Base-by-base conservation (phyloP, 1,284 basidiomycete genomes). In the Ceratobasidium sp. region DNA sequence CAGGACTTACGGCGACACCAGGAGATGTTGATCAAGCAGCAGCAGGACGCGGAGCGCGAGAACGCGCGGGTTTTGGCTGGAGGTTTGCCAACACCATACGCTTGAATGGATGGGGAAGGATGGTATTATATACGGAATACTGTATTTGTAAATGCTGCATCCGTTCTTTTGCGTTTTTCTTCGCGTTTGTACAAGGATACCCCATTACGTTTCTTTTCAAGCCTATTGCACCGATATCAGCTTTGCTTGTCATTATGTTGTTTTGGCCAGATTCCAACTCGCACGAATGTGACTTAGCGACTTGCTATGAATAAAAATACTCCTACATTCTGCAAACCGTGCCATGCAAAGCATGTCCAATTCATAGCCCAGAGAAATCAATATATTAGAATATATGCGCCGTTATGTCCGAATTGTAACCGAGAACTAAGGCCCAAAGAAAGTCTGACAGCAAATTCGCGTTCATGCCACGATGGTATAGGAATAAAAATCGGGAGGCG, bases 31-130 rank as follows among this genome's bases (percentile, higher is more conserved):
- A 33, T 73, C 69, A 73, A 73, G 15, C 69, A 73, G 15, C 69
- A 73, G n/a, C 69, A 73, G 51, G 69, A 73, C 39, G 69, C 69
- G 8, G 69, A 73, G 58, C 69, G 69, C 42, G 69, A 73, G 42
- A 73, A 53, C 42, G 56, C 54, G n/a, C 69, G 69, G 5, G 69
- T 73, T 7, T 45, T 73, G 56, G 69, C 69, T 51, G 69, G 69
- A 56, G 69, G 58, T 26, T 51, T 73, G 54, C 69, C 69, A 0
- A 63, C 69, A 17, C 69, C 69, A 4, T 73, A 73, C 33, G 69
- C 69, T 17, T 73, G 63, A 33, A 28, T 60, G 31, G 20, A 20
- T 39, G 26, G 42, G 8, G 53, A 26, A 17, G 13, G 28, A 8
- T 39, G 33, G 4, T 54, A 37, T 26, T n/a, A n/a, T n/a, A 17